These are phyloP conservation scores for Suillus americanus DNA, from an alignment of 768 basidiomycete species.

Conservation along the genomic window DNA sequence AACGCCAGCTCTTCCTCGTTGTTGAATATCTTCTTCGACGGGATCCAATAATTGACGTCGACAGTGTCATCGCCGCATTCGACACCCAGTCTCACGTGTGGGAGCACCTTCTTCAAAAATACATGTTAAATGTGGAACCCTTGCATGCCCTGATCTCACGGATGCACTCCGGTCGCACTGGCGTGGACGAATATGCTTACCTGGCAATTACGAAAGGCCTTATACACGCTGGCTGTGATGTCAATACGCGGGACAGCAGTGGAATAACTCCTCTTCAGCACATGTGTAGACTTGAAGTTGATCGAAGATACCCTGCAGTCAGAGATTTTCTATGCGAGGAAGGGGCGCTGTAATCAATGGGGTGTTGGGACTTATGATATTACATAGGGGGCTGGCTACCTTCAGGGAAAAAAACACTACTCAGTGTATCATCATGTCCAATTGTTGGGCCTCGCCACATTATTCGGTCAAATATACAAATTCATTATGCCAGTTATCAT, in stretches of 20 bases:
- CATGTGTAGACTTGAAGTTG: not conserved
- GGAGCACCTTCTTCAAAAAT: not conserved
- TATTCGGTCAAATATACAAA: too few species aligned
- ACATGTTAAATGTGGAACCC: not conserved
- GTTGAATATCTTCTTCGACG: not conserved
- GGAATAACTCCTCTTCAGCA: constrained; percentile 10
- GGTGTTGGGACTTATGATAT: not conserved
- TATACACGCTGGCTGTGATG: constrained; percentile 10
- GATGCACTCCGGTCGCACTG: not conserved
- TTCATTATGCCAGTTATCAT: too few species aligned
- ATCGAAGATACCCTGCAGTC: not conserved
- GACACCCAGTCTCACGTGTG: not conserved
- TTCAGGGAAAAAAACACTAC: not conserved
- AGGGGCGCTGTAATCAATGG: not conserved
- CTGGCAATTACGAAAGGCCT: constrained; percentile 10
- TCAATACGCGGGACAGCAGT: not conserved
- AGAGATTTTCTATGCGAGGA: not conserved
- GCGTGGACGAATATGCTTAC: not conserved
- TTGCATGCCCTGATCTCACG: not conserved
- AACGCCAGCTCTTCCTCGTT: not conserved
- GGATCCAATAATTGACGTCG: not conserved
- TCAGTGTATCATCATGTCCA: not conserved
- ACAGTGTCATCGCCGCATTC: not conserved
- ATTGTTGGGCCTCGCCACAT: too few species aligned
- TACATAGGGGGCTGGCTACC: not conserved